phyloP scores from a whole-genome alignment of 78 protist species.

The Dictyostelium capitatum region DNA sequence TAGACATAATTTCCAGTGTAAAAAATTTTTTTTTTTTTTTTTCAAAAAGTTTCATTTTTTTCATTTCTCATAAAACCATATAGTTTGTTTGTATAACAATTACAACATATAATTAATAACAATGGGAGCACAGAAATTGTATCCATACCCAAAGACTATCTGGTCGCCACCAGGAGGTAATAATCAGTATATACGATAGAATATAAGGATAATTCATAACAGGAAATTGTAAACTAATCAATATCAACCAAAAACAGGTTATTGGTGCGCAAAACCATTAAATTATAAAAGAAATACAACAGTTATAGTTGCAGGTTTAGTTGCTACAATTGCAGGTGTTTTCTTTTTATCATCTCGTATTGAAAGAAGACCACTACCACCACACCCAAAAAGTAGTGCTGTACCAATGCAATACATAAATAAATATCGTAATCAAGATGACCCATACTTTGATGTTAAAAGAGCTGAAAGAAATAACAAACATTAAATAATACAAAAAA shows the following conservation, averaged over 20 bases:
- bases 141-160: conserved; percentile 34
- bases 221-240: not conserved
- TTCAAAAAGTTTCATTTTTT: too few species aligned
- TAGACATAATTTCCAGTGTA: too few species aligned
- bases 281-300: not conserved
- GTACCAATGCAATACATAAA: conserved; percentile 16
- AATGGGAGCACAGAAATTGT: not conserved
- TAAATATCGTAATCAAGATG: not conserved
- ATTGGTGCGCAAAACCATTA: conserved; percentile 18
- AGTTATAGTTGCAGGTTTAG: not conserved
- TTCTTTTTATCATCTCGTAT: not conserved
- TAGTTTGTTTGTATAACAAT: too few species aligned
- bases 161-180: conserved; percentile 28
- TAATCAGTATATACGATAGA: not conserved
- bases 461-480: not conserved
- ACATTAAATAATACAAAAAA: not conserved
- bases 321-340: not conserved
- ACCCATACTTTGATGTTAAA: conserved; percentile 19
- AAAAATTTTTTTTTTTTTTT: too few species aligned
- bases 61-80: not conserved
- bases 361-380: conserved; percentile 38
- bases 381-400: not conserved
- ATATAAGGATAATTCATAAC: not conserved
- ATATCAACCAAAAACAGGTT: not conserved
- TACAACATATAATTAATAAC: not conserved